These are phyloP conservation scores for Lepiota subincarnata DNA, from an alignment of 768 basidiomycete species.

Conservation along the genomic window DNA sequence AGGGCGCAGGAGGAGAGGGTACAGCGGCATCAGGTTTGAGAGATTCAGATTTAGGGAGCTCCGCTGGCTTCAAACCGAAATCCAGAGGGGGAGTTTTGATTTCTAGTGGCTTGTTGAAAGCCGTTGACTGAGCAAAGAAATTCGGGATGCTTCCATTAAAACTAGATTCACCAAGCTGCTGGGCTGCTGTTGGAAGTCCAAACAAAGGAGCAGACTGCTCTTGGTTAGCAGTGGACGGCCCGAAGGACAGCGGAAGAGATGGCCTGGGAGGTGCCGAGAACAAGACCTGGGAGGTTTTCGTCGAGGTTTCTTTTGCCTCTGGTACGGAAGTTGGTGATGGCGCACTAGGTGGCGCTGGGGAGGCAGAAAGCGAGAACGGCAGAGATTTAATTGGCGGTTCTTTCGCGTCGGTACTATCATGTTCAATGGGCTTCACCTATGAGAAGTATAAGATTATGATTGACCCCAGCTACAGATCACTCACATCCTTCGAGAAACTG, in stretches of 20 bases:
- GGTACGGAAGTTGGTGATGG: conserved; percentile 2
- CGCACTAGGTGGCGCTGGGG: neutral
- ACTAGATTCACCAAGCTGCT: neutral
- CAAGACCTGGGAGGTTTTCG: neutral
- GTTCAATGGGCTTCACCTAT: conserved; percentile 31
- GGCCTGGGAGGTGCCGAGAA: conserved; percentile 5
- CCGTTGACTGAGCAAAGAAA: conserved; percentile 57
- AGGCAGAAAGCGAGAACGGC: conserved; percentile 53
- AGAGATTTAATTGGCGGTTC: conserved; percentile 64
- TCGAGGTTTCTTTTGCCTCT: conserved; percentile 5
- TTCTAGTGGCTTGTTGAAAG: conserved; percentile 37
- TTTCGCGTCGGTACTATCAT: conserved; percentile 42
- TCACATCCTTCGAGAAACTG: conserved; percentile 52
- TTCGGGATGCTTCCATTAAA: conserved; percentile 43
- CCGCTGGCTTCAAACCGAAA: conserved; percentile 15
- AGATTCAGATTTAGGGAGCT: conserved; percentile 16
- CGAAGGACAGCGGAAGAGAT: conserved; percentile 1
- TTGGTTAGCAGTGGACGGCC: conserved; percentile 4
- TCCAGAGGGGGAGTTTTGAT: conserved; percentile 21
- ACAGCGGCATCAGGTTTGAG: neutral
- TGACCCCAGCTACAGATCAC: conserved; percentile 8
- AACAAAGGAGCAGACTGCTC: conserved; percentile 9
- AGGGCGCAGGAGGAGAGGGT: conserved; percentile 8
- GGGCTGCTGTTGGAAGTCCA: conserved; percentile 7
- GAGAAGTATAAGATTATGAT: conserved; percentile 11